Conservation (phyloP, 2,329 filamentous ascomycete genomes). For the Eutypa lata region DNA sequence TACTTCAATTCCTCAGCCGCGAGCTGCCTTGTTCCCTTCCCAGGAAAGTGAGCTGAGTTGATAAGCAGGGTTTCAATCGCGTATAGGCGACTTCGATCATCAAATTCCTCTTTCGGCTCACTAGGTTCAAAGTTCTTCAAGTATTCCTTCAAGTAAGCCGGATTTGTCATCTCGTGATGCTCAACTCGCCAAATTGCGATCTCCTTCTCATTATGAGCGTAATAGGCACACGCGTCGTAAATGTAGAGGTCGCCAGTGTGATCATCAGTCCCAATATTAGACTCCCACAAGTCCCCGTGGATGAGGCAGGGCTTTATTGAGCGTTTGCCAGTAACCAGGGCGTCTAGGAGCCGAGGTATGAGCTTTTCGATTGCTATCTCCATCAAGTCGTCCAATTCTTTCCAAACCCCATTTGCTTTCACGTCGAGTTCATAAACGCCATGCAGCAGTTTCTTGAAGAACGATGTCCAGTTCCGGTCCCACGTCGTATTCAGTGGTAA, state of each 20-base stretch:
- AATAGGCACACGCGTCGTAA: slow-evolving; percentile 16
- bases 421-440: slow-evolving; percentile 18
- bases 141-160: slow-evolving; percentile 17
- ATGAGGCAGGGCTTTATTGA: slow-evolving; percentile 15
- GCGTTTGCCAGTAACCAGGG: slow-evolving; percentile 8
- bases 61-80: slow-evolving; percentile 17
- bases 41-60: slow-evolving; percentile 15
- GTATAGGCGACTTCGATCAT: slow-evolving; percentile 23
- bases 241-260: slow-evolving; percentile 14
- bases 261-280: slow-evolving; percentile 15
- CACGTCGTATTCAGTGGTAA: slow-evolving; percentile 7
- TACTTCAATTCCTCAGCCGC: slow-evolving; percentile 8
- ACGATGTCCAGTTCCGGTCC: slow-evolving; percentile 11
- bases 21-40: slow-evolving; percentile 4
- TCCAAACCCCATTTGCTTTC: slow-evolving; percentile 17
- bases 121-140: slow-evolving; percentile 13
- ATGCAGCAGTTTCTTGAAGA: slow-evolving; percentile 18
- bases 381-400: slow-evolving; percentile 15
- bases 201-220: slow-evolving; percentile 20
- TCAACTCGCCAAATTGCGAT: slow-evolving; percentile 14
- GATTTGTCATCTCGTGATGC: slow-evolving; percentile 13
- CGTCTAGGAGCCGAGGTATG: slow-evolving; percentile 14
- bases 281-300: slow-evolving; percentile 20
- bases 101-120: slow-evolving; percentile 20
- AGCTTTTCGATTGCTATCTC: slow-evolving; percentile 7